phyloP scores from a whole-genome alignment of 2,329 filamentous ascomycete genomes.

The Sclerotinia subarctica region DNA sequence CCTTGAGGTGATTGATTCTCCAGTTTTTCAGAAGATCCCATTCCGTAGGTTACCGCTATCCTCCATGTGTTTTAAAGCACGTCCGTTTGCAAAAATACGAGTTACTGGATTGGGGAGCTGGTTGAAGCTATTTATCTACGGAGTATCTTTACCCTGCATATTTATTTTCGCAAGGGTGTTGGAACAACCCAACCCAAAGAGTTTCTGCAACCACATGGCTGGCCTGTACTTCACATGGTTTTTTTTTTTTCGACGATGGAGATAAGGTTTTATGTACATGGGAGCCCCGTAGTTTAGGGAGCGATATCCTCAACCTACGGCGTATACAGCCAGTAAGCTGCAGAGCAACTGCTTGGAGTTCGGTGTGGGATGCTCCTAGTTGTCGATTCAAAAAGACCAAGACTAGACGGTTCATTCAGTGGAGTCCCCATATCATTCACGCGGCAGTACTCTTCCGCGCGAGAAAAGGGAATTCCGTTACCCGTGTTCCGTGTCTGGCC shows the following conservation, averaged over 20 bases:
- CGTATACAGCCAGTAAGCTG: background rate
- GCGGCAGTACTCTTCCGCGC: background rate
- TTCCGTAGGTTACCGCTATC: too few relatives aligned
- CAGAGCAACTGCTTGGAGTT: background rate
- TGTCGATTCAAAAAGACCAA: background rate
- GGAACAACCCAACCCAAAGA: background rate
- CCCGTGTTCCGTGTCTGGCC: background rate
- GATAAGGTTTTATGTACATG: background rate
- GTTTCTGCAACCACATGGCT: slow-evolving; percentile 4
- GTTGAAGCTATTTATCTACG: background rate
- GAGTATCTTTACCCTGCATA: slow-evolving; percentile 2
- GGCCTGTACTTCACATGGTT: slow-evolving; percentile 8
- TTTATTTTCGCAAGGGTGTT: background rate
- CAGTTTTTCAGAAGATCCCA: background rate
- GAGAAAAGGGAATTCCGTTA: slow-evolving; percentile 5
- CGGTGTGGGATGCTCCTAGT: too few relatives aligned
- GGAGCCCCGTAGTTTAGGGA: background rate
- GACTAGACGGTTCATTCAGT: background rate
- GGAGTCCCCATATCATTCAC: background rate
- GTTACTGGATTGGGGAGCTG: background rate
- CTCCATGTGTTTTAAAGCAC: background rate
- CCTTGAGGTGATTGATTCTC: background rate
- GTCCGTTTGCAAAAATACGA: slow-evolving; percentile 4
- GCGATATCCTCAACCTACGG: background rate
- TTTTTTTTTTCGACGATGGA: background rate